These are phyloP conservation scores for Pleurotus cornucopiae DNA, from an alignment of 768 basidiomycete genomes.

Conservation along the genomic window DNA sequence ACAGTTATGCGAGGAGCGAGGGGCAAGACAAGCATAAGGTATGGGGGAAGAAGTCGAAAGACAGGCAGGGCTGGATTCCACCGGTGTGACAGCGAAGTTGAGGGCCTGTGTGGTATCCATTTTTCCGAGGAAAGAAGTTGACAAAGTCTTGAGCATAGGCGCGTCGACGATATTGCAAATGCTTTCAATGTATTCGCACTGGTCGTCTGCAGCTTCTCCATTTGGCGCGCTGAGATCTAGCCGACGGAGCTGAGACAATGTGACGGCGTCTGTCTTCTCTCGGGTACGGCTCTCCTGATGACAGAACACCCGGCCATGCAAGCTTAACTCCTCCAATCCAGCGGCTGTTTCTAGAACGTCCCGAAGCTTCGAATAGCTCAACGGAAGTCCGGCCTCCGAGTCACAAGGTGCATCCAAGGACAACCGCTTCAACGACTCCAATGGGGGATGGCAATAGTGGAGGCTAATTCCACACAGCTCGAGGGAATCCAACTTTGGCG, in stretches of 20 bases:
- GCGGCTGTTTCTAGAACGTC: neutral
- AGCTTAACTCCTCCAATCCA: neutral
- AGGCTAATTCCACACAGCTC: constrained; percentile 2
- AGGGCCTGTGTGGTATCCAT: neutral
- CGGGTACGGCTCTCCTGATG: constrained; percentile 4
- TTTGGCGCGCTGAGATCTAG: constrained; percentile 2
- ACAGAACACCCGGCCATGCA: constrained; percentile 4
- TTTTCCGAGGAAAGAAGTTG: neutral
- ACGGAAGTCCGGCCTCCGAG: constrained; percentile 4
- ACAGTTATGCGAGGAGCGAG: neutral
- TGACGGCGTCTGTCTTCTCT: neutral
- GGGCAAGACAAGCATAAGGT: neutral
- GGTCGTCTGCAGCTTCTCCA: constrained; percentile 2
- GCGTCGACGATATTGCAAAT: neutral
- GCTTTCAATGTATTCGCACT: constrained; percentile 2
- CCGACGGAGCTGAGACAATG: neutral
- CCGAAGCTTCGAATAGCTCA: constrained; percentile 5
- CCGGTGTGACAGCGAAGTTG: neutral
- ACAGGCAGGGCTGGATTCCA: neutral
- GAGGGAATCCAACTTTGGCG: neutral
- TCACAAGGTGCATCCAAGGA: neutral
- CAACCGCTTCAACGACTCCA: constrained; percentile 4
- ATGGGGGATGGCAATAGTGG: constrained; percentile 4
- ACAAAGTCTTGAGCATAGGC: neutral
- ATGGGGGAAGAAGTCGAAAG: neutral